Base-by-base conservation (phyloP, 2,329 filamentous ascomycete species). In the Aspergillus bombycis region DNA sequence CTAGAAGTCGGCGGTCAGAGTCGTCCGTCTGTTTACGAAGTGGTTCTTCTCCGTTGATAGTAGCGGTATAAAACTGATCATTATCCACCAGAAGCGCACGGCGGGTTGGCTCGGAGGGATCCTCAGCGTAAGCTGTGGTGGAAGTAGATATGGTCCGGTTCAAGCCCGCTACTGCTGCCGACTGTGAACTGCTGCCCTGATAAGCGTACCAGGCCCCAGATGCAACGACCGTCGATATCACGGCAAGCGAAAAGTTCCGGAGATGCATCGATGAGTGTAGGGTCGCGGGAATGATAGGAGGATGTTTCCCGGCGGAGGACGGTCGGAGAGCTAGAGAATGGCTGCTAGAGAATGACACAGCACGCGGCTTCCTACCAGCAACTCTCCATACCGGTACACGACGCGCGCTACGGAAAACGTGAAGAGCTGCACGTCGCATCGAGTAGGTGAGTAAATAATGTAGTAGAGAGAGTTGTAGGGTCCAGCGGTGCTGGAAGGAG, bases 21-120 rank as follows among this genome's bases (percentile, higher is more conserved):
- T 93, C 91, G 79, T 94, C 91, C 4, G 91, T 93, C 71, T 91
- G 87, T 81, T 99, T 99, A 53, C 91, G 91, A 64, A 99, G 88
- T 23, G 94, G 93, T 8, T 89, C 91, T 72, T 96, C 91, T 63
- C 91, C 92, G 21, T 93, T 88, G 66, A 97, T 89, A 10, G 92
- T 91, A 28, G 92, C 91, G 12, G 94, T 95, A 74, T 94, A 94
- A 57, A 99, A 87, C 77, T 96, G 90, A 75, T 96, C 93, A 73
- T 94, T 91, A 65, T 94, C 93, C 58, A 99, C 92, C 48, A 97
- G 89, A 28, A 98, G 84, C 23, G 96, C 92, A 68, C 85, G 84
- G 30, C 84, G 77, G 38, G 85, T 83, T 38, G 81, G 74, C 84
- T 93, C 78, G 79, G 86, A 74, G 12, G 80, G 76, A 38, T 77